These are phyloP conservation scores for Termitomyces sp. DNA, from an alignment of 1,284 basidiomycete genomes.

Conservation along the genomic window DNA sequence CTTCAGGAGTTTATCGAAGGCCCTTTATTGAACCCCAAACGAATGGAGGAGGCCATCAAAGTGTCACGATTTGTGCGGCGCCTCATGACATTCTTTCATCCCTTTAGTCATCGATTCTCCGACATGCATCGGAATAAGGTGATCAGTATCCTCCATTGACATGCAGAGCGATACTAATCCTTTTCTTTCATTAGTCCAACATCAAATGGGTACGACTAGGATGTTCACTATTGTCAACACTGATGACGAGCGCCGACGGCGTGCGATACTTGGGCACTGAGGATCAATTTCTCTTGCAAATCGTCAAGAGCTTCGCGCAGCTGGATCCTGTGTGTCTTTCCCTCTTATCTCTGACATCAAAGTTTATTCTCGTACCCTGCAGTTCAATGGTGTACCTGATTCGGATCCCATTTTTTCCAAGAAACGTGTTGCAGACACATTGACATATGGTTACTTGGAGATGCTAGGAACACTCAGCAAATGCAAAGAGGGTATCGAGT, in stretches of 20 bases:
- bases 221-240: constrained; percentile 76
- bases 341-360: neutral
- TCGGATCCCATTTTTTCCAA: constrained; percentile 86
- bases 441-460: constrained; percentile 92
- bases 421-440: constrained; percentile 74
- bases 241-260: constrained; percentile 83
- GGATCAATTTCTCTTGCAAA: constrained; percentile 83
- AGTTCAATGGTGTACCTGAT: constrained; percentile 66
- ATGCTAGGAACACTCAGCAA: constrained; percentile 92
- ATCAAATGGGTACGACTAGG: constrained; percentile 82
- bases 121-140: constrained; percentile 75
- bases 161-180: neutral
- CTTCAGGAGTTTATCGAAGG: constrained; percentile 91
- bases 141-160: constrained; percentile 12
- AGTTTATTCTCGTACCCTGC: neutral
- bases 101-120: constrained; percentile 83
- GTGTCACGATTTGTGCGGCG: constrained; percentile 85
- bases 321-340: constrained; percentile 74
- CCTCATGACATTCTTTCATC: constrained; percentile 90
- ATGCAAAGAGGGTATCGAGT: constrained; percentile 86
- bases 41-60: constrained; percentile 95
- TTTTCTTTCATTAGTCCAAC: constrained; percentile 48
- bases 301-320: constrained; percentile 86
- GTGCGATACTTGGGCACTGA: constrained; percentile 75
- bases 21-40: constrained; percentile 83